Evolutionary conservation across 2,329 filamentous ascomycete genomes (phyloP), one percentile per base, ranked within the genome.

Genomic region (Xylariaceae sp.): DNA sequence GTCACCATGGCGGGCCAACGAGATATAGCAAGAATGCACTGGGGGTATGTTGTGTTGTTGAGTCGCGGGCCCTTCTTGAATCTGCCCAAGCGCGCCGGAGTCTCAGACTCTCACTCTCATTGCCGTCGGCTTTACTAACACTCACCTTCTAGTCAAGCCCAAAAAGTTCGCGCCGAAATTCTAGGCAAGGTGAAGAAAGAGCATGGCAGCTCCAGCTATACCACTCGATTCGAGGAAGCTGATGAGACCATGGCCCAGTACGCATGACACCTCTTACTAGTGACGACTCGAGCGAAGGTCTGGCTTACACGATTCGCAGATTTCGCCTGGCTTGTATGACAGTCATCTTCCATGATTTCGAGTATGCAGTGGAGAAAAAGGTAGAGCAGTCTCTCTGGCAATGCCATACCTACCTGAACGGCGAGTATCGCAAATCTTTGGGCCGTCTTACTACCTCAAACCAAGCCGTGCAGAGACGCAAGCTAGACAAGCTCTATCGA

Each of bases 401-500:
- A 62, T 82, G 85, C 56, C 93, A 97, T 74, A 82, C 83, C 62
- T 82, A 84, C 66, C 86, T 96, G 72, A 95, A 94, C 72, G 81
- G 80, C 66, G 85, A 87, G 70, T 96, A 93, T 76, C 84, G 90
- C 69, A 87, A 86, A 70, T 79, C 85, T 57, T 77, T 93, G 63
- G 78, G 80, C 66, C 81, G 80, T 65, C 76, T 85, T 52, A 77
- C 78, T 62, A 74, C 77, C 53, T 74, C 77, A 60, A 79, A 79
- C 57, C 78, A 82, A 61, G 78, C 78, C 4, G 84, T 88, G 10
- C 80, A 85, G 74, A 85, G 85, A 68, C 85, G 92, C 64, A 94
- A 92, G 74, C 78, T 93, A 54, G 88, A 90, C 72, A 92, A 89
- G 74, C 82, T 87, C 64, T 97, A 95, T 73, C 79, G 88, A 59